These are phyloP conservation scores for Barbarea vulgaris DNA, from an alignment of 345 rosid species.

Conservation along the genomic window DNA sequence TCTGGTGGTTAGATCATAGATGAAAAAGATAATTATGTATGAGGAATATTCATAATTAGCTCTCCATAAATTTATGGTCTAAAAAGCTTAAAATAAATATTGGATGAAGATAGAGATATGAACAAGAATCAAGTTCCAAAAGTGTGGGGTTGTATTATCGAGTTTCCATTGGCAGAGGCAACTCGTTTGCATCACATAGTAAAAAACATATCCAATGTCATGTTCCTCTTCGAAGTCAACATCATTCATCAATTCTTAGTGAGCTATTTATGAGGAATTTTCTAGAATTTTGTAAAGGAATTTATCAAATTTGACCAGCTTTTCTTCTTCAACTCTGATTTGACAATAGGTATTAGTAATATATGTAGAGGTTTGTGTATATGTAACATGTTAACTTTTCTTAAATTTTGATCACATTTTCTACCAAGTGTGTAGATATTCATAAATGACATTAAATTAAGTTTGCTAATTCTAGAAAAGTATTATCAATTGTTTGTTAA, in stretches of 20 bases:
- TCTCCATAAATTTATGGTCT: neutral
- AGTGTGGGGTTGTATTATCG: slow-evolving; percentile 34
- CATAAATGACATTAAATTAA: neutral
- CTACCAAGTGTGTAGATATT: neutral
- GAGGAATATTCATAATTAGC: slow-evolving; percentile 11
- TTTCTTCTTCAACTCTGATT: slow-evolving; percentile 17
- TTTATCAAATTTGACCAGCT: slow-evolving; percentile 24
- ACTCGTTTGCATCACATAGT: slow-evolving; percentile 32
- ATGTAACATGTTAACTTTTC: neutral
- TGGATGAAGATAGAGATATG: slow-evolving; percentile 23
- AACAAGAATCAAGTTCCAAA: slow-evolving; percentile 40
- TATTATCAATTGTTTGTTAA: neutral
- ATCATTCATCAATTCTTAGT: slow-evolving; percentile 19
- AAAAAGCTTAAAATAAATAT: neutral
- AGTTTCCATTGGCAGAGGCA: slow-evolving; percentile 39
- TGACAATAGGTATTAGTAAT: neutral
- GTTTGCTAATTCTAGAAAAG: neutral
- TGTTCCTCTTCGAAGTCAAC: slow-evolving; percentile 28
- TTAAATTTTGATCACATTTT: neutral
- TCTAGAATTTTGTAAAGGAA: slow-evolving; percentile 7
- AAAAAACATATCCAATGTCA: slow-evolving; percentile 30
- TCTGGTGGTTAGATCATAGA: slow-evolving; percentile 12
- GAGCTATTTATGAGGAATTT: neutral
- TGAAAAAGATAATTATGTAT: slow-evolving; percentile 5
- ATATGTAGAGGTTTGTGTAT: neutral